Base-by-base conservation (phyloP, 345 rosid genomes). In the Laguncularia racemosa region DNA sequence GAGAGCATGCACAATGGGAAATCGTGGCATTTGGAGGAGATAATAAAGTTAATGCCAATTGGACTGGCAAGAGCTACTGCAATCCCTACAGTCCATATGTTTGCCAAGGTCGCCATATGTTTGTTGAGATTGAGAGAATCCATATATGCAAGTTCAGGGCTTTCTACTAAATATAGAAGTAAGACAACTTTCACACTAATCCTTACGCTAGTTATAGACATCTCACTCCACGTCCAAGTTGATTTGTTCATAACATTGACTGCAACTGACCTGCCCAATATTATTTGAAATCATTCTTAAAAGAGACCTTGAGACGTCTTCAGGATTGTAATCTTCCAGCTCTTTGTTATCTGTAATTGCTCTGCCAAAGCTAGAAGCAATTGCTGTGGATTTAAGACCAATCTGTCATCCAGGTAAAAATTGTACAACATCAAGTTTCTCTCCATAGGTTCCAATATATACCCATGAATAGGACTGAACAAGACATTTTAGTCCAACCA, bases 331-430 rank as follows among this genome's bases (percentile, higher is more conserved):
- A 63, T 84, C 91, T 72, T 77, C 85, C 21, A 84, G 84, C 65
- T 82, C 95, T 75, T 78, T 86, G 44, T 77, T 62, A 44, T 76
- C 80, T 62, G 88, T 69, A 64, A 89, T 82, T 53, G 87, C 84
- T 78, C 84, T 89, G 20, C 96, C 96, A 67, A 89, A 86, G 76
- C 96, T 89, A 40, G 96, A 89, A 58, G 96, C 95, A 5, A 86
- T 89, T 38, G 80, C 68, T 63, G 95, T 82, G 16, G 95, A 77
- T 16, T 80, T 51, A 28, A 89, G 91, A 66, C 96, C 95, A 69
- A 89, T 67, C 98, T 88, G 75, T 54, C 54, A 48, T 50, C 44
- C 47, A 52, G 47, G 61, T 15, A 55, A 50, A 47, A 8, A 2
- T 21, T 16, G 20, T 19, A 20, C 28, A 23, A 23, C 28, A 23